Evolutionary conservation across 306 rosid genomes (phyloP), one percentile per base, ranked within the genome.

Genomic region (Lagenaria siceraria): DNA sequence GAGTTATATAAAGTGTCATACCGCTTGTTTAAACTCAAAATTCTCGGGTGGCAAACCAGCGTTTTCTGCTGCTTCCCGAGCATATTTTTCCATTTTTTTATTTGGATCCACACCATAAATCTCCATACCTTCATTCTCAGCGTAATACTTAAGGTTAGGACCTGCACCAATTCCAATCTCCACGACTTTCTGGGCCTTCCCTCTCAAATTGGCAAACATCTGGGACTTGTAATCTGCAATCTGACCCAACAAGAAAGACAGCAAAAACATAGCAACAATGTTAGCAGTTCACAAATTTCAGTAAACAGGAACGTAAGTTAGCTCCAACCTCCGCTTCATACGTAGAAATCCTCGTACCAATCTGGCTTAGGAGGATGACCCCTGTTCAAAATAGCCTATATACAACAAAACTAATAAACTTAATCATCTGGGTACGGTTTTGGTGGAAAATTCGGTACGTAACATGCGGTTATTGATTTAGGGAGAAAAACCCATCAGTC

Each of bases 111-210:
- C 80, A 18, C 98, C 97, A 80, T 84, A 77, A 83, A 90, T 92
- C 61, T 82, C 80, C 40, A 88, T 84, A 71, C 78, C 88, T 59
- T 83, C 56, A 61, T 85, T 77, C 56, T 78, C 79, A 14, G 84
- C 92, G 58, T 95, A 95, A 78, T 88, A 92, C 53, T 81, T 80
- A 72, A 95, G 85, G 78, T 95, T 95, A 29, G 97, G 93, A 75
- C 98, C 97, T 14, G 92, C 81, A 52, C 97, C 98, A 64, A 92
- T 86, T 66, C 97, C 98, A 84, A 95, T 82, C 87, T 92, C 98
- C 86, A 95, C 78, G 49, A 95, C 88, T 86, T 84, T 85, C 61
- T 49, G 85, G 33, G 89, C 89, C 52, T 90, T 89, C 66, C 94
- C 97, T 72, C 82, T 89, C 82, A 95, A 78, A 52, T 85, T 81